These are phyloP conservation scores for Thecaphora thlaspeos DNA, from an alignment of 1,284 basidiomycete species.

Conservation along the genomic window DNA sequence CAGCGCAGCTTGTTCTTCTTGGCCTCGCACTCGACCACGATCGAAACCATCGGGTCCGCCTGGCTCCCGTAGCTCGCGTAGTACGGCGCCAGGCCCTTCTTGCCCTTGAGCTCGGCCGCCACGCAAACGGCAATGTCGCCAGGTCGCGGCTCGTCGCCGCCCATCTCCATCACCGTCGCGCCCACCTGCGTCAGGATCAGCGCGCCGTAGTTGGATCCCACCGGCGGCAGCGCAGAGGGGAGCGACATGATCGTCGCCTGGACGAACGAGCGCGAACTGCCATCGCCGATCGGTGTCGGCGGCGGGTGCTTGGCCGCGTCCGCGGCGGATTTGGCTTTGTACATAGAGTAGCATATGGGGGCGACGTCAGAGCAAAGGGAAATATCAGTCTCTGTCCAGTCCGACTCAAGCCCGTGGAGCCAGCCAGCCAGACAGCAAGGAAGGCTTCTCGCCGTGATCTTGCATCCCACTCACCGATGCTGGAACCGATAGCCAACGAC, in stretches of 20 bases:
- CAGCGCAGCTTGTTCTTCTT: slow-evolving; percentile 43
- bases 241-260: no score
- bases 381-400: no score
- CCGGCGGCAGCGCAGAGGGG: slow-evolving; percentile 45
- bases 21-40: slow-evolving; percentile 71
- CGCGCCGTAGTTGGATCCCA: slow-evolving; percentile 37
- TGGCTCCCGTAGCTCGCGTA: slow-evolving; percentile 67
- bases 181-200: slow-evolving; percentile 64
- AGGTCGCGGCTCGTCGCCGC: slow-evolving; percentile 73
- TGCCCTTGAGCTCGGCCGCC: slow-evolving; percentile 81
- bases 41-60: slow-evolving; percentile 70
- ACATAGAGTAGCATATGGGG: no score
- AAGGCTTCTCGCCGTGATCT: no score
- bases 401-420: no score
- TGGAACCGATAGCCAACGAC: slow-evolving; percentile 72
- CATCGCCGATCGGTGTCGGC: no score
- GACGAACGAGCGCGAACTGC: no score
- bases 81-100: slow-evolving; percentile 74
- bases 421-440: no score
- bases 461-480: slow-evolving; percentile 63
- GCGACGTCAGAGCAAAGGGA: no score
- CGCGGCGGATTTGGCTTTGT: no score
- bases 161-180: slow-evolving; percentile 66
- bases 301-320: no score
- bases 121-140: slow-evolving; percentile 77